These are phyloP conservation scores for Lactifluus hygrophoroides DNA, from an alignment of 768 basidiomycete genomes.

Conservation along the genomic window DNA sequence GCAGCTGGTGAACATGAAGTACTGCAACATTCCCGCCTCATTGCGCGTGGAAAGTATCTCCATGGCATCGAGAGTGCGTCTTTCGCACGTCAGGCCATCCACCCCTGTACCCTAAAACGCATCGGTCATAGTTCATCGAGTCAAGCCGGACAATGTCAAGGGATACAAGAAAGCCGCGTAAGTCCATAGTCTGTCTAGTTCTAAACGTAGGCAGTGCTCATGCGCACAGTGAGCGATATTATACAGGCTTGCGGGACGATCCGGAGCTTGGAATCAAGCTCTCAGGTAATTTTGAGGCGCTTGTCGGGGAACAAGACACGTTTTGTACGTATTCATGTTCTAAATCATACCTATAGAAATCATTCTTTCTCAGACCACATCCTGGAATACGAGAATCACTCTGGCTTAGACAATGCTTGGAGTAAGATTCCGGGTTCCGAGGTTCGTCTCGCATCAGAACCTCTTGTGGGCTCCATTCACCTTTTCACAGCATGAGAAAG, in stretches of 20 bases:
- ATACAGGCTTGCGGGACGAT: constrained; percentile 69
- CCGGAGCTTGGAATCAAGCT: constrained; percentile 72
- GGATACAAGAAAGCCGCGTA: constrained; percentile 88
- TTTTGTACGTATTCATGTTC: constrained; percentile 45
- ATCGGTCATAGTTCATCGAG: constrained; percentile 59
- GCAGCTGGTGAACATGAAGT: constrained; percentile 67
- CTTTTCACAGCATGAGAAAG: constrained; percentile 45
- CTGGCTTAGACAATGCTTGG: constrained; percentile 74
- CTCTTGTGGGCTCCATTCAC: not conserved
- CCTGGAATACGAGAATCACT: constrained; percentile 91
- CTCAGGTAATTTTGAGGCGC: constrained; percentile 88
- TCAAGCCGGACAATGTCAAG: constrained; percentile 71
- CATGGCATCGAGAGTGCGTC: constrained; percentile 80
- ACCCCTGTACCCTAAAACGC: constrained; percentile 1
- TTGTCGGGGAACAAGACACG: constrained; percentile 84
- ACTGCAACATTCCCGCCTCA: constrained; percentile 77
- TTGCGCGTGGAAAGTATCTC: constrained; percentile 90
- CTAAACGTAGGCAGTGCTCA: constrained; percentile 1
- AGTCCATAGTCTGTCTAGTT: constrained; percentile 24
- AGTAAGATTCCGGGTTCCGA: constrained; percentile 53
- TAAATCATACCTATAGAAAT: not conserved
- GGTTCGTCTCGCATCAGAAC: constrained; percentile 34
- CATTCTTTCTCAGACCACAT: constrained; percentile 43
- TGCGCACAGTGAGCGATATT: constrained; percentile 65
- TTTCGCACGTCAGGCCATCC: not conserved